Base-by-base conservation (phyloP, 1,139 yeast species). In the Sugiyamaella novakii region DNA sequence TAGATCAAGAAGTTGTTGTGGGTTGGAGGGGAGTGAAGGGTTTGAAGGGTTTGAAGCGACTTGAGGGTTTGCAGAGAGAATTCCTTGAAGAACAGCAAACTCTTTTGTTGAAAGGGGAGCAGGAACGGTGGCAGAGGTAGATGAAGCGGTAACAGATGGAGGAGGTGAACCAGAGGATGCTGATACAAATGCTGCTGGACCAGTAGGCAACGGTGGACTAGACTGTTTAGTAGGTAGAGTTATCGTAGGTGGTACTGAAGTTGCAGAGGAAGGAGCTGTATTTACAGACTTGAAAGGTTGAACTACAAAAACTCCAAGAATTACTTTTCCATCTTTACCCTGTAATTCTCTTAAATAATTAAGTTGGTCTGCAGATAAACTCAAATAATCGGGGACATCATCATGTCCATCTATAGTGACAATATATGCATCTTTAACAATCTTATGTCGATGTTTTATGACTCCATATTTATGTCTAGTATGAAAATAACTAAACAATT, bases 361-460 rank as follows among this genome's bases (percentile, higher is more conserved):
- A 41, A 46, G 36, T 47, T 53, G 54, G 11, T 46, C 55, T 7
- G 50, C 43, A n/a, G 53, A 50, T 15, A 57, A 45, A 15, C 43
- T 52, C 41, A 58, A 36, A 36, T 53, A 59, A 5, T 55, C 55
- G n/a, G 54, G 59, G 21, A 51, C 57, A 59, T n/a, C 31, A 10
- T 48, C 50, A 7, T 28, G 48, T 56, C 5, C 49, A 6, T 59
- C 53, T 18, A 80, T 56, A 1, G 87, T 75, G 28, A 84, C 64
- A 41, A 86, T 56, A 64, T 85, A 86, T 1, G 83, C 75, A 62
- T 85, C 94, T 60, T 84, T 84, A 28, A 83, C 82, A 55, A 74
- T 72, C 77, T 54, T 49, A 53, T 79, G 54, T 65, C 71, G 50
- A 17, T 72, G 74, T 30, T 78, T 73, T 40, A 85, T 69, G 15